phyloP scores from a whole-genome alignment of 805 yeast species.

The Candida schatavii region DNA sequence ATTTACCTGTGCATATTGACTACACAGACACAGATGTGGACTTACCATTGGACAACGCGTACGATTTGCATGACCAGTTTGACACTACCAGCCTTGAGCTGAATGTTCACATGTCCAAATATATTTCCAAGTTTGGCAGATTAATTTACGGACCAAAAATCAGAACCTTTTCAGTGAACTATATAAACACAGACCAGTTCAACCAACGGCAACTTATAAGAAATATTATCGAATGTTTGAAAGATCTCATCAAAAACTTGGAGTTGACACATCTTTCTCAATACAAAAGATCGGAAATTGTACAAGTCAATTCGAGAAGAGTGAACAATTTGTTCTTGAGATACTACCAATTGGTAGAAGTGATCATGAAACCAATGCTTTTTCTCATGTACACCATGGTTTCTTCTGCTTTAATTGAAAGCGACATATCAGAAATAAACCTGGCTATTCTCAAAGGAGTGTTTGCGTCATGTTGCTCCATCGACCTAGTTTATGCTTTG shows the following conservation, averaged over 20 bases:
- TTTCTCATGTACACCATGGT: constrained; percentile 27
- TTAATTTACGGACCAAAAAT: constrained; percentile 40
- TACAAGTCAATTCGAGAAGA: constrained; percentile 21
- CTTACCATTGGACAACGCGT: constrained; percentile 32
- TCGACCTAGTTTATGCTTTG: constrained; percentile 28
- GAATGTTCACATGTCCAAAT: constrained; percentile 39
- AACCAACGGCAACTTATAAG: constrained; percentile 33
- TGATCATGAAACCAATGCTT: constrained; percentile 33
- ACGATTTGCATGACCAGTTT: constrained; percentile 28
- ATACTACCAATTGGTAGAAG: constrained; percentile 31
- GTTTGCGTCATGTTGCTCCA: constrained; percentile 26
- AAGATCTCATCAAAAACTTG: constrained; percentile 29
- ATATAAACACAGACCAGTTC: constrained; percentile 39
- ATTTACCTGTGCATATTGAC: constrained; percentile 38
- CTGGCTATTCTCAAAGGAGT: constrained; percentile 27
- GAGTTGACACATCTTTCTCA: constrained; percentile 27
- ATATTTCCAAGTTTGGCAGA: constrained; percentile 32
- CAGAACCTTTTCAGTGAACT: constrained; percentile 37
- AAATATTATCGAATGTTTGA: constrained; percentile 26
- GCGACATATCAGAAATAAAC: constrained; percentile 21
- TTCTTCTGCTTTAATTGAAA: constrained; percentile 15
- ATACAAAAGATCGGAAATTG: constrained; percentile 18
- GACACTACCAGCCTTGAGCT: constrained; percentile 29
- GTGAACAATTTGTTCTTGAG: constrained; percentile 34
- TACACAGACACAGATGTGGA: constrained; percentile 44